These are phyloP conservation scores for Apostasia ramifera DNA, from an alignment of 106 monocot species.

Conservation along the genomic window DNA sequence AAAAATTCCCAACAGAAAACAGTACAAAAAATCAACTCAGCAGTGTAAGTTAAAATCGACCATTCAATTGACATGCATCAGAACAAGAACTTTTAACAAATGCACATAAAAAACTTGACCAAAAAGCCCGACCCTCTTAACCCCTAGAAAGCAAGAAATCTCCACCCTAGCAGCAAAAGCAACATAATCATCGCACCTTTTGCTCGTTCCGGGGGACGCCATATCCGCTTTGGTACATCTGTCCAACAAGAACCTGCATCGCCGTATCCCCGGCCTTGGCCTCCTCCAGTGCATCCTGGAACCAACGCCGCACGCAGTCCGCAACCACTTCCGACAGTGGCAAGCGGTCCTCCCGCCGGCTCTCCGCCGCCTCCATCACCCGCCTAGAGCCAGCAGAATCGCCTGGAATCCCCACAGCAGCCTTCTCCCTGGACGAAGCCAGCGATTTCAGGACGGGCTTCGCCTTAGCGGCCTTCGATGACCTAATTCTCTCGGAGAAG, in stretches of 20 bases:
- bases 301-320: slow-evolving; percentile 82
- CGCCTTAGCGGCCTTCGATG: background rate
- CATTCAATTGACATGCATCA: too few species aligned
- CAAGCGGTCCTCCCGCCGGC: slow-evolving; percentile 3
- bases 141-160: background rate
- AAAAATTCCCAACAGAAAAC: too few species aligned
- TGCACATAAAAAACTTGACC: too few species aligned
- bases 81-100: too few species aligned
- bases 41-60: too few species aligned
- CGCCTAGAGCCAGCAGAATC: background rate
- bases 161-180: background rate
- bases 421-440: background rate
- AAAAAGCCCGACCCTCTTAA: background rate
- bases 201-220: slow-evolving; percentile 57
- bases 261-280: slow-evolving; percentile 64
- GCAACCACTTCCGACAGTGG: slow-evolving; percentile 77
- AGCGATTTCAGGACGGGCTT: slow-evolving; percentile 1
- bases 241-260: slow-evolving; percentile 90
- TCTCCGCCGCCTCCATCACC: slow-evolving; percentile 6
- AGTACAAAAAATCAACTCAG: too few species aligned
- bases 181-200: slow-evolving; percentile 33
- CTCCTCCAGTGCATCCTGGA: slow-evolving; percentile 84
- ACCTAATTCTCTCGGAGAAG: background rate
- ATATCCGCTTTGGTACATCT: slow-evolving; percentile 90
- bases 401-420: background rate